These are phyloP conservation scores for Trichoderma polysporum DNA, from an alignment of 2,329 filamentous ascomycete genomes.

Conservation along the genomic window DNA sequence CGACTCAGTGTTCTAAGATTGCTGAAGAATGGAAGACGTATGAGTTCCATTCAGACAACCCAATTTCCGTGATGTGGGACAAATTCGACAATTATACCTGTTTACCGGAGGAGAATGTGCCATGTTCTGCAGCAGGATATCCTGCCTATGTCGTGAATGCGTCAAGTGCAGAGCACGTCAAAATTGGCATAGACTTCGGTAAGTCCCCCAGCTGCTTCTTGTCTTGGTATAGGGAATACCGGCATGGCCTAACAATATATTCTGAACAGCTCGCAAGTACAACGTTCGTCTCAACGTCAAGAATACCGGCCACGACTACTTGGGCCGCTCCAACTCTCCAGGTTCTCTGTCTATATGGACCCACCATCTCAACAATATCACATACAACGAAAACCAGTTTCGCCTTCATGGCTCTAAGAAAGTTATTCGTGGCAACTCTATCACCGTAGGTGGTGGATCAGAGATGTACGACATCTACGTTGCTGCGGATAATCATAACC, in stretches of 20 bases:
- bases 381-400: constrained; percentile 42
- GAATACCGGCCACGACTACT: constrained; percentile 44
- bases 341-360: constrained; percentile 57
- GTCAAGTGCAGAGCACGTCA: constrained; percentile 35
- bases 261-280: constrained; percentile 38
- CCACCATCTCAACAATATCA: constrained; percentile 44
- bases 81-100: constrained; percentile 53
- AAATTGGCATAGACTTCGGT: constrained; percentile 45
- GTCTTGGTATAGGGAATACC: constrained; percentile 34
- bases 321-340: constrained; percentile 46
- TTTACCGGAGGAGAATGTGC: constrained; percentile 40
- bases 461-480: constrained; percentile 51
- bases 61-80: constrained; percentile 37
- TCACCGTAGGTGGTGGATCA: constrained; percentile 54
- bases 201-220: constrained; percentile 40
- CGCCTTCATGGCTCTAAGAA: constrained; percentile 41
- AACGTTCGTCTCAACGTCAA: constrained; percentile 45
- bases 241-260: constrained; percentile 36
- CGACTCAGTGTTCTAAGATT: constrained; percentile 32
- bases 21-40: constrained; percentile 30
- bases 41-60: constrained; percentile 32
- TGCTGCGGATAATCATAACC: constrained; percentile 43
- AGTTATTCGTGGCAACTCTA: constrained; percentile 46
- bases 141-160: constrained; percentile 40
- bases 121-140: constrained; percentile 38